Evolutionary conservation across 371 early-diverging fungal genomes (phyloP), one percentile per base, ranked within the genome.

Genomic region (Ordospora pajunii): DNA sequence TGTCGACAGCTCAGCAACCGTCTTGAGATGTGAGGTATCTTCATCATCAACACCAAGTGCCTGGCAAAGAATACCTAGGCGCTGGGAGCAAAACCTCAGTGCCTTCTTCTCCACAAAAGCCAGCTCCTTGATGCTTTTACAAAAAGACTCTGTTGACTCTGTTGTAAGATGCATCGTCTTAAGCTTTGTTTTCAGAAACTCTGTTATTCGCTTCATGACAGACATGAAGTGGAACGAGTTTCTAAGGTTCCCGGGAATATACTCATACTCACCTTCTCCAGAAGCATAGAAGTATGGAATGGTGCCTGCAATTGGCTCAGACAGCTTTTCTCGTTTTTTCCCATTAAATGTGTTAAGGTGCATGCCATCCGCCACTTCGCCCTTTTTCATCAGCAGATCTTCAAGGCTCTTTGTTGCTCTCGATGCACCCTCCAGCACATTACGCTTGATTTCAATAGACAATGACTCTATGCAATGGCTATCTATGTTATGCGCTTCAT

Each of bases 401-500:
- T 88, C 82, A 37, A 96, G 83, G 70, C 87, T 80, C 14, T 85
- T 82, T 4, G 95, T 85, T 81, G 91, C 90, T 70, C 89, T 86
- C 3, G 92, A 51, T 14, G 81, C 64, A 32, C 25, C 48, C 7
- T 97, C 96, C 68, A 99, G 84, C 53, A 89, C 90, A 9, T 90
- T 91, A 52, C 92, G 86, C 25, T 89, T 91, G 21, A 99, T 86
- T 80, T 96, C 94, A 69, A 96, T 89, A 76, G 92, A 92, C 51
- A 97, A 82, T 1, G 94, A 90, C 73, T 99, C 99, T 48, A 97
- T 94, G 84, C 98, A 97, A 40, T 78, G 68, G 37, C 45, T 87
- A 89, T 93, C 95, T 70, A 99, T 97, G 82, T 97, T 97, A 86
- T 99, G 98, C 2, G 98, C 98, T 82, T 99, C 98, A 86, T 99